Evolutionary conservation across 2,329 filamentous ascomycete species (phyloP).

Genomic region (Pseudogymnoascus sp.): DNA sequence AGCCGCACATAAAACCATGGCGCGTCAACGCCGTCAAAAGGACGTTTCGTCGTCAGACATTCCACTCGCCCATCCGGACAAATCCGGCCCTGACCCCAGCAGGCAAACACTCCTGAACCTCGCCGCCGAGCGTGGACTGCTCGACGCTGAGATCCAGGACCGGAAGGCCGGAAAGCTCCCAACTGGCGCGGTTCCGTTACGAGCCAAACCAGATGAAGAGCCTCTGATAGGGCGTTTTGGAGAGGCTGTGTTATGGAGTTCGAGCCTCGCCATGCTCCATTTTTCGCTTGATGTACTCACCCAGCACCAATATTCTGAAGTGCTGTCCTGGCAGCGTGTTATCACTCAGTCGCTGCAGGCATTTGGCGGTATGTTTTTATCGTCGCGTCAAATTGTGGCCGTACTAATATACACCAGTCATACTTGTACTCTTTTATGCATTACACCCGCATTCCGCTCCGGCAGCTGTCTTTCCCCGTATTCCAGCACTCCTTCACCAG

Average conservation of each 20-base stretch:
- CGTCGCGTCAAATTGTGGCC: conserved; percentile 5
- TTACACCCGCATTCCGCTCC: conserved; percentile 34
- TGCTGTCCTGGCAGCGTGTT: conserved; percentile 51
- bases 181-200: conserved; percentile 17
- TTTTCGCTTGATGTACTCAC: conserved; percentile 73
- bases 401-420: conserved; percentile 28
- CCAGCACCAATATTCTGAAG: conserved; percentile 67
- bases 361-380: conserved; percentile 39
- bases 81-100: conserved; percentile 46
- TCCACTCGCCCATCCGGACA: conserved; percentile 62
- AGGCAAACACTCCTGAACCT: conserved; percentile 66
- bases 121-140: conserved; percentile 55
- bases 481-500: conserved; percentile 46
- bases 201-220: conserved; percentile 19
- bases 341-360: conserved; percentile 44
- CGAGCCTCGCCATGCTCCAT: conserved; percentile 62
- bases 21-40: conserved; percentile 41
- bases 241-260: conserved; percentile 50
- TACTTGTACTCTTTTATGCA: conserved; percentile 27
- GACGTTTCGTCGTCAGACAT: conserved; percentile 42
- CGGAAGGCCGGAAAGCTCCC: conserved; percentile 23
- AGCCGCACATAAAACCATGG: conserved; percentile 30
- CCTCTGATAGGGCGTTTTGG: conserved; percentile 25
- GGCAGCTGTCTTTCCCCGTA: conserved; percentile 41
- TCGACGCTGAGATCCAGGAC: conserved; percentile 18